Percentiles rank a stretch among this genome's conserved stretches.
Evolutionary conservation across 768 basidiomycete species (phyloP).

Genomic region (Tremella mesenterica): DNA sequence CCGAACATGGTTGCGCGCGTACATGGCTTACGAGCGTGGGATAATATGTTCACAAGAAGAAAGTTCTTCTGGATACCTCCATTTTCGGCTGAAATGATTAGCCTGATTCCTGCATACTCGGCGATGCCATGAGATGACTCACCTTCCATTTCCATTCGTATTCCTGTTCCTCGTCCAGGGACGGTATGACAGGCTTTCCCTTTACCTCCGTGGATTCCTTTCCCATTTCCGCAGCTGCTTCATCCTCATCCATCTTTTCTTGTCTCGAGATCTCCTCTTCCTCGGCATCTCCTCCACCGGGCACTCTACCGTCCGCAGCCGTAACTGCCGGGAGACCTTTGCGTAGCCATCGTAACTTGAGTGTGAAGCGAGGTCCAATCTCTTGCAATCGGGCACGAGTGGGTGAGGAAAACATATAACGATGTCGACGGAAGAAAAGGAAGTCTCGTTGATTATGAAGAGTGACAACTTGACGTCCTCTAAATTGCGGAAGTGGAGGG

Average conservation of each 20-base stretch:
- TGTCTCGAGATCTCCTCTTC: conserved; percentile 13
- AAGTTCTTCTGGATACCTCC: conserved; percentile 79
- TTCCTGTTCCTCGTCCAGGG: conserved; percentile 42
- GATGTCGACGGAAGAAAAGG: conserved; percentile 89
- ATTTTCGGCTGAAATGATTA: conserved; percentile 63
- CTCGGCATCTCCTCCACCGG: conserved; percentile 32
- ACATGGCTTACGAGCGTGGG: too few relatives aligned
- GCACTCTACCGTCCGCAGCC: conserved; percentile 41
- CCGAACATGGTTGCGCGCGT: too few relatives aligned
- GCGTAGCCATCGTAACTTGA: conserved; percentile 81
- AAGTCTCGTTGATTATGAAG: conserved; percentile 97
- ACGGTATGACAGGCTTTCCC: conserved; percentile 28
- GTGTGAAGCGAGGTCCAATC: conserved; percentile 93
- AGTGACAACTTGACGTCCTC: conserved; percentile 92
- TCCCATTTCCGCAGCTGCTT: conserved; percentile 34
- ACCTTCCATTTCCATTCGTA: conserved; percentile 46
- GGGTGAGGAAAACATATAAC: conserved; percentile 84
- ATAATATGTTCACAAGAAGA: conserved; percentile 58
- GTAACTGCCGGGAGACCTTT: conserved; percentile 77
- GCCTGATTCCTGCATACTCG: too few relatives aligned
- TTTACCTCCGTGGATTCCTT: conserved; percentile 18
- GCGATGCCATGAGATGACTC: background rate
- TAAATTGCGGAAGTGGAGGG: conserved; percentile 88
- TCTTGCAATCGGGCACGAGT: conserved; percentile 91
- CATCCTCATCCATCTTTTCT: conserved; percentile 35